phyloP scores from a whole-genome alignment of 176 grass and related monocot genomes.

The Calamus simplicifolius region DNA sequence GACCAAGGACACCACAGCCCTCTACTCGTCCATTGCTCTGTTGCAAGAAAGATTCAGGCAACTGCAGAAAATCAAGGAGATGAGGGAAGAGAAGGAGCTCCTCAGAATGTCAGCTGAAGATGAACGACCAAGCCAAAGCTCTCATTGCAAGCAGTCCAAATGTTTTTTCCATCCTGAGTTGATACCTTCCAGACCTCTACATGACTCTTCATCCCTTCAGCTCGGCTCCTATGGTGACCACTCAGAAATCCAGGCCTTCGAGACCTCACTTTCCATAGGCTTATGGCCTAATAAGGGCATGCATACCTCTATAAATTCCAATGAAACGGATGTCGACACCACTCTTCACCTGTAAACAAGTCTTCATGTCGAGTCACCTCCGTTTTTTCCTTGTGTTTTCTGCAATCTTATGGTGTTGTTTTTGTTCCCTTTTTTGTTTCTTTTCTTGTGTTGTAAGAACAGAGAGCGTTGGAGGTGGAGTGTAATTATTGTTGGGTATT shows the following conservation, averaged over 20 bases:
- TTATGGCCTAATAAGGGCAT: background rate
- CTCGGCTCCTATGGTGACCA: background rate
- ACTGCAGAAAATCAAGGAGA: conserved; percentile 13
- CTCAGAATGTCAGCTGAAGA: background rate
- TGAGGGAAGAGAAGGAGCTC: conserved; percentile 27
- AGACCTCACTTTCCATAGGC: background rate
- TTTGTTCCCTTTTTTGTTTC: background rate
- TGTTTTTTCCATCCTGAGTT: conserved; percentile 14
- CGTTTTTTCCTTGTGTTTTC: background rate
- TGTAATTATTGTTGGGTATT: background rate
- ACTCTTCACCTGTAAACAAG: conserved; percentile 12
- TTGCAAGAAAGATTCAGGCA: conserved; percentile 14
- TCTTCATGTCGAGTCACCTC: background rate
- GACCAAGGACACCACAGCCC: background rate
- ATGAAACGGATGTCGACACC: conserved; percentile 15
- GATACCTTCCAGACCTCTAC: background rate
- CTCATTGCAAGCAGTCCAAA: background rate
- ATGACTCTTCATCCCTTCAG: background rate
- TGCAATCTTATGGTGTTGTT: background rate
- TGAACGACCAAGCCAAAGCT: background rate
- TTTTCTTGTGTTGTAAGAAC: background rate
- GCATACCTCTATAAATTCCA: conserved; percentile 1
- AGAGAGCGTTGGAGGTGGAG: background rate
- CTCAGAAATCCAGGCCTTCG: background rate
- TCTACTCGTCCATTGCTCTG: conserved; percentile 11